phyloP scores from a whole-genome alignment of 2,329 filamentous ascomycete genomes.

The Ploettnerulaceae sp. region DNA sequence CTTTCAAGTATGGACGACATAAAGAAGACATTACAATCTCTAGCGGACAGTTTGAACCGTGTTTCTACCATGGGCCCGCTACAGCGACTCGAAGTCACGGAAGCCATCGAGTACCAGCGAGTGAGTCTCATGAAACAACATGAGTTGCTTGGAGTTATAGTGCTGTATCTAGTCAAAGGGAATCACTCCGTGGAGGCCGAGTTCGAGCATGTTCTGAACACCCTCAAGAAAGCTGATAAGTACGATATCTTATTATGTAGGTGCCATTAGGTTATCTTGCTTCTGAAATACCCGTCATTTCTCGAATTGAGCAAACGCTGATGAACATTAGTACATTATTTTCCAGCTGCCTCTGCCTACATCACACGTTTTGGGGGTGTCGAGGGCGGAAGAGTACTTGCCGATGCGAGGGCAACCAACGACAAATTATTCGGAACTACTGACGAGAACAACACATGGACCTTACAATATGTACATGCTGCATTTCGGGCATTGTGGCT shows the following conservation, averaged over 20 bases:
- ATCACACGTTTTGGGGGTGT: conserved; percentile 75
- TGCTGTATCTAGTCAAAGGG: conserved; percentile 73
- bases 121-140: conserved; percentile 82
- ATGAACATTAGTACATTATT: conserved; percentile 76
- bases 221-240: conserved; percentile 65
- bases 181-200: conserved; percentile 66
- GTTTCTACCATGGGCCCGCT: conserved; percentile 68
- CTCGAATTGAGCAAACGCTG: no score
- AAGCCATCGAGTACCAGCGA: conserved; percentile 76
- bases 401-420: conserved; percentile 67
- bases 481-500: conserved; percentile 82
- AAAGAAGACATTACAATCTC: conserved; percentile 68
- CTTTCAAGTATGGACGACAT: conserved; percentile 71
- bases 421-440: conserved; percentile 58
- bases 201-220: conserved; percentile 65
- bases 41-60: conserved; percentile 72
- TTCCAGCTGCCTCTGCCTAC: conserved; percentile 73
- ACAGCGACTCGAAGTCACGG: conserved; percentile 58
- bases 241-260: conserved; percentile 62
- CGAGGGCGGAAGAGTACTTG: conserved; percentile 63
- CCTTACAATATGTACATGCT: conserved; percentile 70
- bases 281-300: no score
- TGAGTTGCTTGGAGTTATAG: conserved; percentile 76
- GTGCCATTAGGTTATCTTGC: conserved; percentile 17
- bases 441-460: conserved; percentile 63